A percentile compares a stretch with the other conserved stretches of the same genome.
These are phyloP conservation scores for Aphanocladium album DNA, from an alignment of 2,329 filamentous ascomycete species.

Conservation along the genomic window DNA sequence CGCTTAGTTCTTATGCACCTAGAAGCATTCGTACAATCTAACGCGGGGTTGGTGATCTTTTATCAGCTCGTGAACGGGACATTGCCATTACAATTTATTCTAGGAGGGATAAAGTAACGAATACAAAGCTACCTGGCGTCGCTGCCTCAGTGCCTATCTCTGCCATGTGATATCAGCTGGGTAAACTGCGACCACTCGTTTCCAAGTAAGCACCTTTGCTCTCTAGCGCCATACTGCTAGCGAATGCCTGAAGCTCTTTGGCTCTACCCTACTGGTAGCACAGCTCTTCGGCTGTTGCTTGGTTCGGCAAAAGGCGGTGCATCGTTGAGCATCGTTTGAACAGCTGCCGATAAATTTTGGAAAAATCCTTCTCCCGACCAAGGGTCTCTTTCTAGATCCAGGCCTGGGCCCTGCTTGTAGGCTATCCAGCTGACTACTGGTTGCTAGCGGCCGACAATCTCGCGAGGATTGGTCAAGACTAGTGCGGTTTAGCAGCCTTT, in stretches of 20 bases:
- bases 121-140: not conserved
- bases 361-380: not conserved
- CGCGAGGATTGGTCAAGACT: not conserved
- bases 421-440: not conserved
- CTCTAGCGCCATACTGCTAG: too few relatives aligned
- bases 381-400: not conserved
- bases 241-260: too few relatives aligned
- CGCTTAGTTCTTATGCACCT: not conserved
- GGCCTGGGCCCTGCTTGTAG: not conserved
- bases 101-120: too few relatives aligned
- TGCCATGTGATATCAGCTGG: too few relatives aligned
- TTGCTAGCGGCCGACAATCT: not conserved
- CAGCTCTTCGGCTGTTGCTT: not conserved
- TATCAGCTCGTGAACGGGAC: too few relatives aligned
- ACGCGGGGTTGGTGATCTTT: not conserved
- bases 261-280: too few relatives aligned
- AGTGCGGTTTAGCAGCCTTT: not conserved
- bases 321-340: not conserved
- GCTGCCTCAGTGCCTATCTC: not conserved
- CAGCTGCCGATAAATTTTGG: not conserved
- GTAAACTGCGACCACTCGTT: not conserved
- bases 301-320: not conserved
- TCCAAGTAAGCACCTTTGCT: not conserved
- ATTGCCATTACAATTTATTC: too few relatives aligned
- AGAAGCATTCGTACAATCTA: not conserved